Percentiles rank a stretch among this genome's conserved stretches.
phyloP scores from a whole-genome alignment of 768 basidiomycete species.

The Boletus vermiculosoides region DNA sequence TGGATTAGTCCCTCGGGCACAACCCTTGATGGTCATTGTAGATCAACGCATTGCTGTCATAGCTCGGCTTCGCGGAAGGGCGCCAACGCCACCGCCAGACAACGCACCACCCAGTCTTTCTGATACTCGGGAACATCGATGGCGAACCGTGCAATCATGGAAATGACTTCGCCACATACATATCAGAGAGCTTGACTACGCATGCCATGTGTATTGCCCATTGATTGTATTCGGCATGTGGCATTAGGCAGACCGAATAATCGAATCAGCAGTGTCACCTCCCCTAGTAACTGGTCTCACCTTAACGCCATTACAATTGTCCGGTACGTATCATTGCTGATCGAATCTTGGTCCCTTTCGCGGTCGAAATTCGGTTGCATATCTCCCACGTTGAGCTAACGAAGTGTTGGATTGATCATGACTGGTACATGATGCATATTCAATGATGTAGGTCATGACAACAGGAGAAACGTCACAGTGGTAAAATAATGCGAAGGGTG shows the following conservation, averaged over 20 bases:
- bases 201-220: conserved; percentile 9
- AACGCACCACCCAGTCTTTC: conserved; percentile 3
- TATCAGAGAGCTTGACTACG: not conserved
- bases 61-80: conserved; percentile 48
- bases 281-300: not conserved
- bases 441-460: not conserved
- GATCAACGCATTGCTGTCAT: conserved; percentile 54
- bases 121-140: conserved; percentile 34
- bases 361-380: not conserved
- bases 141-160: conserved; percentile 40
- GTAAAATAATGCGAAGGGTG: not conserved
- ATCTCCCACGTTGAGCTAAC: not conserved
- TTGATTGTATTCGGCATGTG: conserved; percentile 1
- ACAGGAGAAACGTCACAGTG: not conserved
- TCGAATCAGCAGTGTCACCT: not conserved
- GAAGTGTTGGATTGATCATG: not conserved
- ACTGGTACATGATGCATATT: not conserved
- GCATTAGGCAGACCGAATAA: not conserved
- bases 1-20: not conserved
- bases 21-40: conserved; percentile 21
- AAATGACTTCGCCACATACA: conserved; percentile 17
- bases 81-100: conserved; percentile 46
- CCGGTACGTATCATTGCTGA: not conserved
- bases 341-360: not conserved
- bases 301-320: not conserved